Evolutionary conservation across 2,329 filamentous ascomycete genomes (phyloP).

Genomic region (Alternaria alternata): DNA sequence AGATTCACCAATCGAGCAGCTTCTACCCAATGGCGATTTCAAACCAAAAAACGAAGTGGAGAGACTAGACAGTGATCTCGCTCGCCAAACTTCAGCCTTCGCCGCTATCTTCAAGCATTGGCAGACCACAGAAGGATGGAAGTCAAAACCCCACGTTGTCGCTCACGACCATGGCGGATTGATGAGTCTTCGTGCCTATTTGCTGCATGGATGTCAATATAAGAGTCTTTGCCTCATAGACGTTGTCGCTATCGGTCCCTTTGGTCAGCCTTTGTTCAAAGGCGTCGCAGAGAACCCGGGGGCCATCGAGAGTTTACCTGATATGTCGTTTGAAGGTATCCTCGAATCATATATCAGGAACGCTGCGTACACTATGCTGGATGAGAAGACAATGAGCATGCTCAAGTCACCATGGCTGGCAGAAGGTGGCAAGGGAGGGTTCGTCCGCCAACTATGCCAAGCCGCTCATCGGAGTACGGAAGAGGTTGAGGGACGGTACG

Average conservation of each 20-base stretch:
- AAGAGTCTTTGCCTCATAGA: constrained; percentile 29
- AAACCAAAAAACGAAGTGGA: constrained; percentile 5
- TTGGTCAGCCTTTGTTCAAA: constrained; percentile 29
- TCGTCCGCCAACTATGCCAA: constrained; percentile 32
- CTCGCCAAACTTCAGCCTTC: constrained; percentile 27
- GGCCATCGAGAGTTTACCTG: constrained; percentile 22
- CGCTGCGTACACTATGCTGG: constrained; percentile 18
- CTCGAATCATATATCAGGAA: constrained; percentile 31
- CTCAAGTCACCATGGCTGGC: constrained; percentile 27
- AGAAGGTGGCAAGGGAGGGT: constrained; percentile 24
- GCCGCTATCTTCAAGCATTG: constrained; percentile 26
- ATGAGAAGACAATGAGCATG: constrained; percentile 13
- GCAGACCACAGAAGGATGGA: constrained; percentile 14
- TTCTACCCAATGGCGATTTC: not conserved
- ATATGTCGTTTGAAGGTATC: constrained; percentile 28
- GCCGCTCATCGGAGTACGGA: constrained; percentile 27
- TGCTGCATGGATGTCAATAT: constrained; percentile 26
- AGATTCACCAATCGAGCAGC: constrained; percentile 21
- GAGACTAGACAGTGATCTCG: constrained; percentile 24
- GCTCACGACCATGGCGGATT: constrained; percentile 32
- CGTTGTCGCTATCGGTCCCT: constrained; percentile 32
- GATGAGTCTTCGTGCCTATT: constrained; percentile 30
- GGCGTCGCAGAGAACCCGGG: constrained; percentile 21
- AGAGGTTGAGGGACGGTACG: constrained; percentile 25
- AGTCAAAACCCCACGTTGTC: constrained; percentile 24